Conservation (phyloP, 305 asterid species). For the Striga hermonthica region DNA sequence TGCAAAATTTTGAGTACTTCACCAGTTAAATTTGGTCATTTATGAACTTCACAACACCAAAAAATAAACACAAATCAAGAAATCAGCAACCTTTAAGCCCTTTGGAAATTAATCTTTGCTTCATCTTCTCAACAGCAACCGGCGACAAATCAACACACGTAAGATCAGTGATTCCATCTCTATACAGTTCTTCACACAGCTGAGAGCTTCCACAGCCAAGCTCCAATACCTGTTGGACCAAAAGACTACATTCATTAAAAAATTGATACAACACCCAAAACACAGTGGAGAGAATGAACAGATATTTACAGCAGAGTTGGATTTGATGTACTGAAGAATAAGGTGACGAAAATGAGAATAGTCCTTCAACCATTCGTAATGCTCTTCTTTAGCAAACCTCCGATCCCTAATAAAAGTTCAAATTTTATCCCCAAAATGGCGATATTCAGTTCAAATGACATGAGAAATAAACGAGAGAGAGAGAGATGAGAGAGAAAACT, state of each 20-base stretch:
- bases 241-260: conserved; percentile 19
- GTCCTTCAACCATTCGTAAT: conserved; percentile 92
- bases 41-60: background rate
- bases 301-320: conserved; percentile 55
- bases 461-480: background rate
- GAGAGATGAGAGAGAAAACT: background rate
- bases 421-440: background rate
- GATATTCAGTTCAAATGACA: conserved; percentile 9
- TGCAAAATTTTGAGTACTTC: background rate
- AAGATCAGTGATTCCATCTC: conserved; percentile 72
- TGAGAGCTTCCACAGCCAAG: conserved; percentile 97
- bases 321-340: conserved; percentile 53
- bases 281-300: background rate
- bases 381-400: conserved; percentile 82
- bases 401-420: conserved; percentile 61
- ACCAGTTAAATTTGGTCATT: background rate
- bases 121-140: conserved; percentile 84
- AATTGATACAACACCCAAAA: background rate
- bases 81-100: conserved; percentile 58
- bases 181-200: conserved; percentile 67
- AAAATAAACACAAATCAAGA: background rate
- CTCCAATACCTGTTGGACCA: conserved; percentile 65
- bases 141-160: conserved; percentile 94
- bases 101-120: conserved; percentile 57
- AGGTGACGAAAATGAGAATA: conserved; percentile 77